These are phyloP conservation scores for Fusarium acutatum DNA, from an alignment of 2,329 filamentous ascomycete genomes.

Conservation along the genomic window DNA sequence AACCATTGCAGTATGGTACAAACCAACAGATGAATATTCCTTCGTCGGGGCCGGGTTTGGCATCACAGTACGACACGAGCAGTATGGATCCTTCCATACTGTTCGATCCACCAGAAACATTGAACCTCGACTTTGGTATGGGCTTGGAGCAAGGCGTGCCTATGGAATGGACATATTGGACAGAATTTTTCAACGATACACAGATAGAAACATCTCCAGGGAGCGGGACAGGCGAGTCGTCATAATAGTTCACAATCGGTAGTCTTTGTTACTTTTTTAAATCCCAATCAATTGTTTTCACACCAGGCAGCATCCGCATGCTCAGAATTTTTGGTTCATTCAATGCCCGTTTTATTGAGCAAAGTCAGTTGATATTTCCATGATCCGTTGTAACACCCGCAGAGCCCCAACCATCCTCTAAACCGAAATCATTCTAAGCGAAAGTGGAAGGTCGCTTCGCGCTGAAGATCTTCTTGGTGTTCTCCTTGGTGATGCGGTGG, in stretches of 20 bases:
- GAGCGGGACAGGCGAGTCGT: conserved; percentile 34
- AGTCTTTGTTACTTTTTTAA: conserved; percentile 37
- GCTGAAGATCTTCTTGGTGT: conserved; percentile 90
- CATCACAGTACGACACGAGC: conserved; percentile 38
- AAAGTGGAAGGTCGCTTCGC: conserved; percentile 95
- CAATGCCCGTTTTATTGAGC: conserved; percentile 59
- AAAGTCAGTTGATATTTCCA: conserved; percentile 67
- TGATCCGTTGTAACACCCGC: conserved; percentile 70
- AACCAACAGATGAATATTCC: neutral
- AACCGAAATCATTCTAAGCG: conserved; percentile 77
- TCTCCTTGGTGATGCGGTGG: conserved; percentile 88
- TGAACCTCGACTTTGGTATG: conserved; percentile 37
- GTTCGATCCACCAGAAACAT: conserved; percentile 41
- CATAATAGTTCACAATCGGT: conserved; percentile 31
- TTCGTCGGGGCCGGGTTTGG: neutral
- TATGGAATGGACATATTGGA: conserved; percentile 52
- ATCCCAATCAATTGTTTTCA: conserved; percentile 45
- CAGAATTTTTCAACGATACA: conserved; percentile 55
- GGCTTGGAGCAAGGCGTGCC: conserved; percentile 31
- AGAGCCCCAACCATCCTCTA: conserved; percentile 61
- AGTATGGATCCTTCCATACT: conserved; percentile 44
- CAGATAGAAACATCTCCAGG: conserved; percentile 46
- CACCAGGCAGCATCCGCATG: conserved; percentile 36
- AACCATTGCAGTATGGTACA: conserved; percentile 17
- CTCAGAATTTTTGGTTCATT: conserved; percentile 53